Evolutionary conservation across 108 stramenopile genomes (phyloP), one percentile per base, ranked within the genome.

Genomic region (Fistulifera solaris): DNA sequence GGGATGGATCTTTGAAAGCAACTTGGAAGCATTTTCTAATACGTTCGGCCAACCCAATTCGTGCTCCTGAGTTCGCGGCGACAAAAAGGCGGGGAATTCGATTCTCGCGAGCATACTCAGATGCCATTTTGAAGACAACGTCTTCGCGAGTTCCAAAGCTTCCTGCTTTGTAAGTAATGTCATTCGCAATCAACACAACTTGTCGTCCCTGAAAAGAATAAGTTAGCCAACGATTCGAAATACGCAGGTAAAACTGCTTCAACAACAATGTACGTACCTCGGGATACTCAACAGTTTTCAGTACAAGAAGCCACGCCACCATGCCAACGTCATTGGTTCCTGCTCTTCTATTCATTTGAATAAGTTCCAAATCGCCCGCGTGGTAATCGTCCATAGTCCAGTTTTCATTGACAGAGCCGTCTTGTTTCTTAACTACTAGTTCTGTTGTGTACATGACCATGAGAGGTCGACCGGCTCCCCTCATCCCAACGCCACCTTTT

Each of bases 91-190:
- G 88, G 19, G 99, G 99, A 24, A 96, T 80, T 25, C 84, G 76
- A 52, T 62, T 80, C 52, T 83, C 75, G 44, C 98, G 73, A 16
- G 98, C 95, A 51, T 75, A 85, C 59, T 88, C 80, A 13, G 91
- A 94, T 19, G 96, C 98, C 53, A 93, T 63, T 71, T 91, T 89
- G 77, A 98, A 99, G 4, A 99, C 87, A 40, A 89, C 78, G 68
- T 99, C 99, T 71, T 99, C 99, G 22, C 91, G 73, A 2, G 96
- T 98, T 41, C 99, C 99, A 66, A 99, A 99, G 43, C 94, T 96
- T 40, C 99, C 99, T 23, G 96, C 96, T 62, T 94, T 83, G 72
- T 78, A 66, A 17, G 97, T 98, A 60, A 99, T 98, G 59, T 99
- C 99, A 65, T 99, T 99, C 39, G 97, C 95, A 72, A 99, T 96